Evolutionary conservation across 139 green algal species (phyloP), one percentile per base, ranked within the genome.

Genomic region (Tetraselmis striata): DNA sequence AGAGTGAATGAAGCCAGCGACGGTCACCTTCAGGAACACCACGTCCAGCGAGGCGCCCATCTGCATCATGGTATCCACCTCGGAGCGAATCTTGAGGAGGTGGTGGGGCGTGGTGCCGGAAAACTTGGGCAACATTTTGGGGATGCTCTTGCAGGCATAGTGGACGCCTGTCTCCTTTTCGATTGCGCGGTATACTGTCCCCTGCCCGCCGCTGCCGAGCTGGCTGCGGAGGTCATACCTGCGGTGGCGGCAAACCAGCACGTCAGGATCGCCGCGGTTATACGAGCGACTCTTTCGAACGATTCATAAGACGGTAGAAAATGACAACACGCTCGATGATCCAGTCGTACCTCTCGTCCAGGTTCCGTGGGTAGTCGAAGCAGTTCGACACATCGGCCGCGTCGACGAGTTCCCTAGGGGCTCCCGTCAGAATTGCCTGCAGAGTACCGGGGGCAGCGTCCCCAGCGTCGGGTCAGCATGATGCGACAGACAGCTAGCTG

Each of bases 21-120:
- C n/a, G n/a, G n/a, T 28, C 29, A 91, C 91, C 89, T 91, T 85
- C 1, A 97, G 86, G 80, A 93, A 93, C 1, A 97, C 94, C 2
- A 92, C 92, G 80, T 96, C 92, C 76, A 98, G 81, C 74, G 85
- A 92, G 78, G 86, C 86, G 1, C 95, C 94, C 31, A 98, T 87
- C 86, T 97, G 94, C 83, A 92, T 85, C 95, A 98, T 98, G 27
- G 94, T 93, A 79, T 98, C 94, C 67, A 98, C 93, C 83, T 98
- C 95, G 0, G 92, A 93, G 58, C 95, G 92, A 24, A 98, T 88
- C 89, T 98, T 98, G 2, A 97, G 89, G 32, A 98, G 90, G 86
- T 98, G 97, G 11, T 95, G 85, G 1, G 94, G 93, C 11, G 92
- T 97, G 31, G 89, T 78, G 32, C 86, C 77, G 23, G 90, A 87